Evolutionary conservation across 2,329 filamentous ascomycete species (phyloP).

Genomic region (Paraphoma chrysanthemicola): DNA sequence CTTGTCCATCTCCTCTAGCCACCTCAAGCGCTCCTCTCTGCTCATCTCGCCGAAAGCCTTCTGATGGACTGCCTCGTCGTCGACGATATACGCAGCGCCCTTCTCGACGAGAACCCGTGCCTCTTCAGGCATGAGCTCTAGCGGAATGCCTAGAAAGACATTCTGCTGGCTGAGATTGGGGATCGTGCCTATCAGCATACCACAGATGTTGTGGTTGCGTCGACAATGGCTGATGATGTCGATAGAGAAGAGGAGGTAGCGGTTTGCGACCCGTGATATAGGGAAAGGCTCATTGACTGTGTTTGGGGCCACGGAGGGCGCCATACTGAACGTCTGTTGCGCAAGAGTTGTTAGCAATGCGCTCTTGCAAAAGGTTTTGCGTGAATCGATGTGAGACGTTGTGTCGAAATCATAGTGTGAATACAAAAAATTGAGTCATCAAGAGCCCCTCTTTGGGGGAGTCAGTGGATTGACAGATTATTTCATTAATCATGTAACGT

Average conservation of each 20-base stretch:
- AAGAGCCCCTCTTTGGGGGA: slow-evolving; percentile 56
- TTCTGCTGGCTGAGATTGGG: slow-evolving; percentile 96
- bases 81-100: slow-evolving; percentile 77
- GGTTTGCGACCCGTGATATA: slow-evolving; percentile 79
- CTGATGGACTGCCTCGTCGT: slow-evolving; percentile 77
- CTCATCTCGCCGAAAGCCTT: slow-evolving; percentile 66
- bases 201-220: slow-evolving; percentile 81
- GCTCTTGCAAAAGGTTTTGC: background rate
- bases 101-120: slow-evolving; percentile 80
- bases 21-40: slow-evolving; percentile 65
- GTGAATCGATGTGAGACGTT: slow-evolving; percentile 13
- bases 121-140: slow-evolving; percentile 92
- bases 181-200: slow-evolving; percentile 83
- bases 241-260: slow-evolving; percentile 90
- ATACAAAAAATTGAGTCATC: slow-evolving; percentile 56
- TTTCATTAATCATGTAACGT: slow-evolving; percentile 68
- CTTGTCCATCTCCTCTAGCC: slow-evolving; percentile 64
- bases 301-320: slow-evolving; percentile 33
- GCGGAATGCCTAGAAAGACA: slow-evolving; percentile 85
- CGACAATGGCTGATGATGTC: slow-evolving; percentile 80
- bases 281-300: slow-evolving; percentile 67
- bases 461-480: slow-evolving; percentile 87
- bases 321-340: slow-evolving; percentile 35
- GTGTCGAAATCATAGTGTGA: slow-evolving; percentile 47
- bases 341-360: slow-evolving; percentile 25